Percentiles rank a stretch among this genome's conserved stretches.
Evolutionary conservation across 2,329 filamentous ascomycete genomes (phyloP).

Genomic region (Penicillium sp.): DNA sequence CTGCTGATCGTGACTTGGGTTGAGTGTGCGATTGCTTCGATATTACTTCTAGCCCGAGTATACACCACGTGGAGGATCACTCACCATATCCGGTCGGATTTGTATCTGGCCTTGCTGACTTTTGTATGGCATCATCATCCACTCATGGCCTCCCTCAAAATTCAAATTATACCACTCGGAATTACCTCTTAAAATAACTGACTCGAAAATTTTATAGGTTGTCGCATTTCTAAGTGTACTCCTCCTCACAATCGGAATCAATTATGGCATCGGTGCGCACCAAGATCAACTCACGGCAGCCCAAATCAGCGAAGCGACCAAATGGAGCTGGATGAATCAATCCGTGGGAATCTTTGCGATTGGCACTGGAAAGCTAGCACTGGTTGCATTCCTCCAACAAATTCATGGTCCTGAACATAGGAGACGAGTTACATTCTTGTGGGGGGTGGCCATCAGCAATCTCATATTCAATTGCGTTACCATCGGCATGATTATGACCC

Average conservation of each 20-base stretch:
- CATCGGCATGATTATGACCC: slow-evolving; percentile 22
- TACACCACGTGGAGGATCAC: slow-evolving; percentile 28
- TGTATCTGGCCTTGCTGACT: slow-evolving; percentile 28
- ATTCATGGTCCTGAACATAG: slow-evolving; percentile 31
- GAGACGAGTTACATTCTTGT: slow-evolving; percentile 18
- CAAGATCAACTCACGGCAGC: slow-evolving; percentile 6
- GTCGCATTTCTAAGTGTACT: slow-evolving; percentile 17
- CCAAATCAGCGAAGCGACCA: slow-evolving; percentile 16
- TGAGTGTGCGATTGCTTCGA: slow-evolving; percentile 24
- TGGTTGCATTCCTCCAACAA: slow-evolving; percentile 31
- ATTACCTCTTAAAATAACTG: background rate
- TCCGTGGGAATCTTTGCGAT: slow-evolving; percentile 27
- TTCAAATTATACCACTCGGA: background rate
- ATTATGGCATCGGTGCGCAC: slow-evolving; percentile 25
- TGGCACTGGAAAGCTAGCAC: slow-evolving; percentile 24
- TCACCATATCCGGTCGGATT: slow-evolving; percentile 22
- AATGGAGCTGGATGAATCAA: slow-evolving; percentile 33
- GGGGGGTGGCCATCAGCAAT: slow-evolving; percentile 19
- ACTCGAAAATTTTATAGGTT: slow-evolving; percentile 5
- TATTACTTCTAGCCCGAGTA: slow-evolving; percentile 25
- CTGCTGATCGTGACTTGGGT: slow-evolving; percentile 24
- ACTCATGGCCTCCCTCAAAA: background rate
- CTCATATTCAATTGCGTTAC: slow-evolving; percentile 24
- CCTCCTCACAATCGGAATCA: slow-evolving; percentile 23
- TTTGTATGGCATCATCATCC: slow-evolving; percentile 23